Percentiles rank a stretch among this genome's conserved stretches.
Conservation (phyloP, 306 rosid species). For the Carpinus fangiana region DNA sequence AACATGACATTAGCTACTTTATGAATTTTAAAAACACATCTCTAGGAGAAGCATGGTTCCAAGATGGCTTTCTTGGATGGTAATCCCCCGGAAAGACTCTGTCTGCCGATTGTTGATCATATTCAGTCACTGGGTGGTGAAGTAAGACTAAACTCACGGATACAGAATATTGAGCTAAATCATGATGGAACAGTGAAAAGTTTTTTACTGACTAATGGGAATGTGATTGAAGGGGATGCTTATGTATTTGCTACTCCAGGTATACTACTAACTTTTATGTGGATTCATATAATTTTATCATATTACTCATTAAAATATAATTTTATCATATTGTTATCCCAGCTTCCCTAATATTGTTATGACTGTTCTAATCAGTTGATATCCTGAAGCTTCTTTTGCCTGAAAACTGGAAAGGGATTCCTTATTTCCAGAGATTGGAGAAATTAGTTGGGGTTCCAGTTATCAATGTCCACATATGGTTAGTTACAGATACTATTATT, state of each 20-base stretch:
- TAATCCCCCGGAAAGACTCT: constrained; percentile 94
- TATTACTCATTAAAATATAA: not conserved
- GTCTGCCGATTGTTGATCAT: constrained; percentile 88
- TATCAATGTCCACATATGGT: constrained; percentile 96
- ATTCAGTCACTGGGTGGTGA: constrained; percentile 86
- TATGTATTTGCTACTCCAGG: constrained; percentile 94
- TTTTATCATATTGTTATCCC: constrained; percentile 12
- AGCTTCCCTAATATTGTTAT: constrained; percentile 23
- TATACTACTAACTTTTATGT: constrained; percentile 19
- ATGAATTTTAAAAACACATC: constrained; percentile 21
- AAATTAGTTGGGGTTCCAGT: constrained; percentile 96
- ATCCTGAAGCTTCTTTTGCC: constrained; percentile 89
- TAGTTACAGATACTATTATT: constrained; percentile 30
- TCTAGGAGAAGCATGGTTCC: constrained; percentile 96
- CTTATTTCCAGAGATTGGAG: constrained; percentile 86
- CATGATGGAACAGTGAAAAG: constrained; percentile 83
- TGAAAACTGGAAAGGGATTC: constrained; percentile 80
- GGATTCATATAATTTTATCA: not conserved
- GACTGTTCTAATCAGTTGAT: constrained; percentile 61
- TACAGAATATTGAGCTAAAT: constrained; percentile 76
- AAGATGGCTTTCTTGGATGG: constrained; percentile 99
- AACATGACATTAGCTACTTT: constrained; percentile 17
- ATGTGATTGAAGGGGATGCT: constrained; percentile 78
- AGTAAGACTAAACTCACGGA: constrained; percentile 79
- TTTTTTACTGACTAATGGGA: constrained; percentile 67